Percentiles rank a stretch among this genome's conserved stretches.
Conservation (phyloP, 164 flowering plant species). For the Macadamia integrifolia region DNA sequence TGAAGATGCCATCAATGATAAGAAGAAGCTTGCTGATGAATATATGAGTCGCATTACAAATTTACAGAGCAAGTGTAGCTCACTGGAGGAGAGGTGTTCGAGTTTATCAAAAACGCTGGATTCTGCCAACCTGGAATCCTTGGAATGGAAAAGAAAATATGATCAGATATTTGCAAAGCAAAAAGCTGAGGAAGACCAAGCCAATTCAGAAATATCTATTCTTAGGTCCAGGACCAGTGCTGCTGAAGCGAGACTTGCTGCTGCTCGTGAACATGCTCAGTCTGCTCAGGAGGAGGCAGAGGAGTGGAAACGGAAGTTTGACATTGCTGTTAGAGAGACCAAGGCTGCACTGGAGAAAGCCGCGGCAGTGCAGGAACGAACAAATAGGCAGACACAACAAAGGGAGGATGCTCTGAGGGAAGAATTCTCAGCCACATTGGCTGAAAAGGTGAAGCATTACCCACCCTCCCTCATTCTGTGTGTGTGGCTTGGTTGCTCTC, state of each 20-base stretch:
- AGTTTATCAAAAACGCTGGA: constrained; percentile 56
- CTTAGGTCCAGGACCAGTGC: constrained; percentile 72
- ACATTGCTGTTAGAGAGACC: constrained; percentile 76
- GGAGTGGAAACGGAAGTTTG: constrained; percentile 91
- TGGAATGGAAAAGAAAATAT: constrained; percentile 90
- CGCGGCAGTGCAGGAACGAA: constrained; percentile 67
- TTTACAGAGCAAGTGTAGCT: constrained; percentile 66
- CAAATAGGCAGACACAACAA: constrained; percentile 54
- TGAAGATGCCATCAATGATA: constrained; percentile 86
- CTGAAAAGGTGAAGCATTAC: constrained; percentile 55
- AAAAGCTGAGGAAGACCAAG: constrained; percentile 70
- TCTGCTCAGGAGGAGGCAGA: constrained; percentile 92
- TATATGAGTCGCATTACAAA: constrained; percentile 66
- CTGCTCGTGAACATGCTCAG: constrained; percentile 77
- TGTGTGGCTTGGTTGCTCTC: background rate
- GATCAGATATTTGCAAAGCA: constrained; percentile 55
- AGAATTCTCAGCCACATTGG: constrained; percentile 52
- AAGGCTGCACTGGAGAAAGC: constrained; percentile 94
- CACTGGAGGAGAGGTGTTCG: constrained; percentile 67
- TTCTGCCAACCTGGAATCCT: constrained; percentile 50
- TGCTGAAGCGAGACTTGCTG: constrained; percentile 89
- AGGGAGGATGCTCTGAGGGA: constrained; percentile 84
- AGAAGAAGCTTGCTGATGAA: constrained; percentile 80
- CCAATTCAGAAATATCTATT: constrained; percentile 56
- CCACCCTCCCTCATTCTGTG: background rate